Evolutionary conservation across 495 filamentous ascomycete species (phyloP).

Genomic region (Penicillium simplicissimum): DNA sequence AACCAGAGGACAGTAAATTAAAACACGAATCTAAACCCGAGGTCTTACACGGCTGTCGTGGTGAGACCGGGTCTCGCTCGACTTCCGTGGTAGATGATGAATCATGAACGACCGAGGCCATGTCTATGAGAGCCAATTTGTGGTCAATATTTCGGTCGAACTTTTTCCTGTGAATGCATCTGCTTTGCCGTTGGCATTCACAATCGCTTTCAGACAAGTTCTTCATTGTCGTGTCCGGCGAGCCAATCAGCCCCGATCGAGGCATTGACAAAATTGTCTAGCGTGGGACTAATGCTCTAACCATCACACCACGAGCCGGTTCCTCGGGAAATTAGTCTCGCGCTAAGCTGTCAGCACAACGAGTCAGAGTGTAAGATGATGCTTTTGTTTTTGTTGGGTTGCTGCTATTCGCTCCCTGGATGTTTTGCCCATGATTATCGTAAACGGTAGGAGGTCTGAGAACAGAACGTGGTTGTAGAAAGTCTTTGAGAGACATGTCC

Average conservation of each 20-base stretch:
- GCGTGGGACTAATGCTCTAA: slow-evolving; percentile 21
- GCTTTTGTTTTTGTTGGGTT: neutral
- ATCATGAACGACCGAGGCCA: neutral
- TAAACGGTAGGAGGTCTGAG: slow-evolving; percentile 3
- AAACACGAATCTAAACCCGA: no score
- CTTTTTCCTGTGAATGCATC: slow-evolving; percentile 1
- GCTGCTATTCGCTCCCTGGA: neutral
- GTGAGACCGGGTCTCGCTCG: neutral
- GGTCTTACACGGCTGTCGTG: neutral
- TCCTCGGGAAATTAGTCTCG: slow-evolving; percentile 16
- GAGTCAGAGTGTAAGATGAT: neutral
- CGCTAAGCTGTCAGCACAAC: slow-evolving; percentile 5
- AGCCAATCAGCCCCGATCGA: slow-evolving; percentile 15
- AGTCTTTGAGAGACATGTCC: neutral
- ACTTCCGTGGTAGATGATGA: neutral
- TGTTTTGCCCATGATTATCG: neutral
- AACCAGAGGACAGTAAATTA: neutral
- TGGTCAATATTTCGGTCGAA: neutral
- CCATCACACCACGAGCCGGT: slow-evolving; percentile 26
- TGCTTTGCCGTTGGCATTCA: neutral
- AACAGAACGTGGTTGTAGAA: neutral
- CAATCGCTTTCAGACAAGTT: slow-evolving; percentile 2
- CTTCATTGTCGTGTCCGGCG: neutral
- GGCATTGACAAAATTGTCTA: slow-evolving; percentile 17
- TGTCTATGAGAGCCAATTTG: neutral